Base-by-base conservation (phyloP, 2,329 filamentous ascomycete genomes). In the Neopestalotiopsis sp. region DNA sequence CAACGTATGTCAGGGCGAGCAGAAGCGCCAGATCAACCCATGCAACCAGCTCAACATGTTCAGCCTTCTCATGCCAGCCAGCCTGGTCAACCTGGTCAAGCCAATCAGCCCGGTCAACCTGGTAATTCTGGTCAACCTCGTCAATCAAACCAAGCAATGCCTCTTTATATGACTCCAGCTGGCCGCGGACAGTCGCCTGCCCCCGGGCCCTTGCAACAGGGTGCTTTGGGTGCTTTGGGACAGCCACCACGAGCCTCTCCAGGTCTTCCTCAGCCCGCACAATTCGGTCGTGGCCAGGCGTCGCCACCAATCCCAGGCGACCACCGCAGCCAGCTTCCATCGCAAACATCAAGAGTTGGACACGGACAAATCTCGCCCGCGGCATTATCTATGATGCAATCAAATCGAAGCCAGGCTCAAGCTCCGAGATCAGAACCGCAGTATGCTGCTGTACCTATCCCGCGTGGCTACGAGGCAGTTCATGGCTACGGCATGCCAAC, bases 371-470 rank as follows among this genome's bases (percentile, higher is more conserved):
- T 60, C 14, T 56, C 65, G 24, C 56, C 65, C 28, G 56, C 65
- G 10, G 52, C 62, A 20, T 52, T 68, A 28, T 61, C 62, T 24
- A 69, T 69, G 60, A 67, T 69, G 59, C 59, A 68, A 24, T 34
- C 56, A 13, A 49, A 17, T 7, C 57, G 42, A 17, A 59, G 66
- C 20, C 66, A 67, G 20, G 17, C 65, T 59, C n/a, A 7, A 38
- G 38, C 38, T 40, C 64, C 56, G 20, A 60, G 42, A 13, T 28
- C 5, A 7, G 14, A 71, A 40, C 66, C 69, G 12, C 73, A 74
- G 14, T 79, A 79, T 61, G 77, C 74, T 56, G 69, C 73, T 59
- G 77, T 79, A 3, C 78, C 78, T 24, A 79, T 79, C 28, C 78
- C 78, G 5, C 71, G 70, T 6, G 76, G 76, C 7, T 79, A 79